phyloP scores from a whole-genome alignment of 768 basidiomycete species.

The Tremella fuciformis region DNA sequence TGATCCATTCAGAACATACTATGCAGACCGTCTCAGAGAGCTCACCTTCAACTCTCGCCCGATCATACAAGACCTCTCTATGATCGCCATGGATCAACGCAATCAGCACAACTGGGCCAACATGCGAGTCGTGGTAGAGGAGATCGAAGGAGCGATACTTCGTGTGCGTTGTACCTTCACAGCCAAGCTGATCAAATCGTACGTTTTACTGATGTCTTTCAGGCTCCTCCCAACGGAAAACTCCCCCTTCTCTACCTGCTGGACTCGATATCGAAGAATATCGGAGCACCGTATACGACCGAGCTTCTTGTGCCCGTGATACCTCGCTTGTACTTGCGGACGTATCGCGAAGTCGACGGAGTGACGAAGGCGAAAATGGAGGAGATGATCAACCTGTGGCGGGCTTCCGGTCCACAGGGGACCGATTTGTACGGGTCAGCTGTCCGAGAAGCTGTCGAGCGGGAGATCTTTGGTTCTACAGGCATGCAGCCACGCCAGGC shows the following conservation, averaged over 20 bases:
- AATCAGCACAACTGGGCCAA: conserved; percentile 43
- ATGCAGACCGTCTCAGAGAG: conserved; percentile 43
- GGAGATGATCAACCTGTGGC: conserved; percentile 95
- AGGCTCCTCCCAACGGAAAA: conserved; percentile 89
- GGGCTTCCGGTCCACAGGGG: conserved; percentile 74
- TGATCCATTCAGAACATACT: conserved; percentile 43
- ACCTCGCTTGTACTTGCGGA: conserved; percentile 76
- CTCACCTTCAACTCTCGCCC: conserved; percentile 93
- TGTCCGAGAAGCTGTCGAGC: conserved; percentile 78
- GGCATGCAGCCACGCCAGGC: conserved; percentile 4
- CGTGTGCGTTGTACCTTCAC: conserved; percentile 28
- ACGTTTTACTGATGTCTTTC: conserved; percentile 25
- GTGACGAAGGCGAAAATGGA: conserved; percentile 89
- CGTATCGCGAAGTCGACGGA: conserved; percentile 82
- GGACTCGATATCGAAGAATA: conserved; percentile 96
- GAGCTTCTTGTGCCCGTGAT: conserved; percentile 74
- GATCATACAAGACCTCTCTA: conserved; percentile 86
- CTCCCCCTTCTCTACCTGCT: conserved; percentile 90
- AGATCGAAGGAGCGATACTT: conserved; percentile 40
- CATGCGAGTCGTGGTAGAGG: conserved; percentile 44
- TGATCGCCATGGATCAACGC: conserved; percentile 62
- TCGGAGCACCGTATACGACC: conserved; percentile 85
- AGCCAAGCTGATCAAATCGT: not conserved
- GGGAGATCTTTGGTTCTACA: conserved; percentile 49
- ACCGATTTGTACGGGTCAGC: conserved; percentile 79